Base-by-base conservation (phyloP, 2,329 filamentous ascomycete genomes). In the Cladosporium phlei region DNA sequence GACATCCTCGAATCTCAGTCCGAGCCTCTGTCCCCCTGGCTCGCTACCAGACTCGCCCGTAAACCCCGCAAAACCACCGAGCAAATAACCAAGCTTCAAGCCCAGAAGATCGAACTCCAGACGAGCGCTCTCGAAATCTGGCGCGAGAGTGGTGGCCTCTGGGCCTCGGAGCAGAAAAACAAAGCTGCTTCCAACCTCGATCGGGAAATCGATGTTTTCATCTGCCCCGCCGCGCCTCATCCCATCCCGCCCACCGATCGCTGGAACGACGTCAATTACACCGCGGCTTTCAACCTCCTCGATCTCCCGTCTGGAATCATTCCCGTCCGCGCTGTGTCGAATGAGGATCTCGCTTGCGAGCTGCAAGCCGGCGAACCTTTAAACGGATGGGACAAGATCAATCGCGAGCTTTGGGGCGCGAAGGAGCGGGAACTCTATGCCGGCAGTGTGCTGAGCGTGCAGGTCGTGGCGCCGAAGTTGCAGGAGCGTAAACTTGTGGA, bases 201-300 rank as follows among this genome's bases (percentile, higher is more conserved):
- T 43, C 46, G 16, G 37, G 22, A 50, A 27, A 66, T 85, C 6
- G 81, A 85, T 66, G 78, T 79, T 0, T 74, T 85, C 42, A 73
- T 85, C 46, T 79, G 75, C 51, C 82, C 81, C 0, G 69, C 83
- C 0, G 80, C 80, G 11, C 79, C 80, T 2, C 82, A 85, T 60
- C 78, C 81, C 0, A 73, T 81, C 0, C 78, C 80, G 1, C 70
- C 74, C 8, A 74, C 82, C 46, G 82, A 85, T 64, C 67, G 73
- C 2, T 85, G 79, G 64, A 82, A 82, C 59, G 75, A 74, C 0
- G 75, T 79, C 0, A 76, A 79, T 47, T 85, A 84, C 57, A 83
- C 80, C 1, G 76, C 71, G 17, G 72, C 70, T 1, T 83, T 80
- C 56, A 79, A 83, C 7, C 56, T 84, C 46, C 61, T 85, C 17